These are phyloP conservation scores for Sparassis latifolia DNA, from an alignment of 1,284 basidiomycete genomes.

Conservation along the genomic window DNA sequence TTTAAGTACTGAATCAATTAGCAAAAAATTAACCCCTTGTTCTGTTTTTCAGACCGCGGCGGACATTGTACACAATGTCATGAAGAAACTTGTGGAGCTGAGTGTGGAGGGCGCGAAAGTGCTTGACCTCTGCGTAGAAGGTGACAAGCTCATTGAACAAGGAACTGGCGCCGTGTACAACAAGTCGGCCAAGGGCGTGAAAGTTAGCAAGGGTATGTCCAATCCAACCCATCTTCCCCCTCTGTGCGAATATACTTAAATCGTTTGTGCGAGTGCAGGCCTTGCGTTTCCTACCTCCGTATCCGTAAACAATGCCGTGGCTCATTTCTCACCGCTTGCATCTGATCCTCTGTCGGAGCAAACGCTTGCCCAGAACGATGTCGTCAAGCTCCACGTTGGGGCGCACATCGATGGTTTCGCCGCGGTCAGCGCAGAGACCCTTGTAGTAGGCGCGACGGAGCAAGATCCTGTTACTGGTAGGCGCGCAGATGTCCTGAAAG, in stretches of 20 bases:
- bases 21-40: neutral
- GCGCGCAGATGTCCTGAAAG: slow-evolving; percentile 87
- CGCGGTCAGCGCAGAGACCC: slow-evolving; percentile 85
- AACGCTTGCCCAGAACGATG: slow-evolving; percentile 79
- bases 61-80: slow-evolving; percentile 82
- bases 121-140: slow-evolving; percentile 87
- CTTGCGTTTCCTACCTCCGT: slow-evolving; percentile 92
- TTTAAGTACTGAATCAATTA: slow-evolving; percentile 4
- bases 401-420: slow-evolving; percentile 97
- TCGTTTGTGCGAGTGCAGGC: slow-evolving; percentile 40
- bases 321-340: slow-evolving; percentile 78
- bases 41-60: slow-evolving; percentile 62
- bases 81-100: slow-evolving; percentile 80
- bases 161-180: slow-evolving; percentile 86
- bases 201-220: slow-evolving; percentile 76
- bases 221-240: slow-evolving; percentile 1
- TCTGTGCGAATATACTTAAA: too few species aligned
- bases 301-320: slow-evolving; percentile 86
- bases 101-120: slow-evolving; percentile 80
- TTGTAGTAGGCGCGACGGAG: slow-evolving; percentile 75
- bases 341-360: slow-evolving; percentile 66
- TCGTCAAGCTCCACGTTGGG: slow-evolving; percentile 94
- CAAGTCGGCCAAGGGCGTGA: slow-evolving; percentile 82
- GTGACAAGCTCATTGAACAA: slow-evolving; percentile 88
- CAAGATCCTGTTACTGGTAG: slow-evolving; percentile 76